These are phyloP conservation scores for Alternaria triticina DNA, from an alignment of 2,329 filamentous ascomycete species.

Conservation along the genomic window DNA sequence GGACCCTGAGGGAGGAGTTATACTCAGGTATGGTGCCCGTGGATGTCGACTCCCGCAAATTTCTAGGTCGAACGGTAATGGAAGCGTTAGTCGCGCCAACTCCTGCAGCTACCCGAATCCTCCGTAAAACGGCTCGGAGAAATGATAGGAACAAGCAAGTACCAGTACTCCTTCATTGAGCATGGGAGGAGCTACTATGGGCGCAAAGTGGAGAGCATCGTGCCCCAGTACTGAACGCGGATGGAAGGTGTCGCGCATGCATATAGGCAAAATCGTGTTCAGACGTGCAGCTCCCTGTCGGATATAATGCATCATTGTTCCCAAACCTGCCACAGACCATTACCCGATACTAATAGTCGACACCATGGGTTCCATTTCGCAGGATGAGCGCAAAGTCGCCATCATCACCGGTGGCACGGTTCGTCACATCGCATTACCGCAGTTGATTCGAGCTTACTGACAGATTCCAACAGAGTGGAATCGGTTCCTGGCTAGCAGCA, in stretches of 20 bases:
- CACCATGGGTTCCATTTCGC: constrained; percentile 11
- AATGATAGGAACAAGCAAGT: not conserved
- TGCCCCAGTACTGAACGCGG: not conserved
- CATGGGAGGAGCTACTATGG: not conserved
- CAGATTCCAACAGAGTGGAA: constrained; percentile 51
- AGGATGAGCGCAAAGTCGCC: constrained; percentile 40
- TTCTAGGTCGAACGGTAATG: not conserved
- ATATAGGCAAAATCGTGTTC: not conserved
- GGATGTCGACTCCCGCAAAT: not conserved
- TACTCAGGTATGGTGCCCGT: not conserved
- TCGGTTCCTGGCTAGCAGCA: constrained; percentile 53
- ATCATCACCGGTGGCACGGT: constrained; percentile 53
- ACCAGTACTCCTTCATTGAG: not conserved
- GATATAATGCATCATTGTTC: not conserved
- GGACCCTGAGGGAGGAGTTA: not conserved
- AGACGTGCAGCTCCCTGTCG: not conserved
- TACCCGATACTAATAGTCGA: not conserved
- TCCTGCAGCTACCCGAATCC: not conserved
- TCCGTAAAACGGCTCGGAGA: not conserved
- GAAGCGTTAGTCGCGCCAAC: not conserved
- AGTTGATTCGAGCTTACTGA: not conserved
- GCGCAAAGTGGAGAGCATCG: not conserved
- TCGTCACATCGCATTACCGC: constrained; percentile 19
- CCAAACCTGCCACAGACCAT: not conserved
- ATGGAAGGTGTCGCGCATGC: not conserved